Conservation (phyloP, 345 rosid genomes). For the Cardamine chenopodiifolia region DNA sequence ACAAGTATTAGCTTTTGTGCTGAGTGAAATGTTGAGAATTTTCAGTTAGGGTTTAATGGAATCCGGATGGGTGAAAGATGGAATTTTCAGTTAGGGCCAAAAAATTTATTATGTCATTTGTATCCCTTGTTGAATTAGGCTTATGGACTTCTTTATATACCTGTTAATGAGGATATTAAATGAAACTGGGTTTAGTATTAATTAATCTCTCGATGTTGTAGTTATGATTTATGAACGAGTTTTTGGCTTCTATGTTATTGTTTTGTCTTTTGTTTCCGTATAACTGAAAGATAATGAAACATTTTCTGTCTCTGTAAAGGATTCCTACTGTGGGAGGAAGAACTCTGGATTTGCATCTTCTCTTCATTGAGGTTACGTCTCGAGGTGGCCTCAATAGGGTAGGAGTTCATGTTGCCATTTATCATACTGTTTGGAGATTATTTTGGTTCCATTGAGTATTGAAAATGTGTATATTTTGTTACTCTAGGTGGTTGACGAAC, state of each 20-base stretch:
- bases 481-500: conserved; percentile 69
- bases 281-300: background rate
- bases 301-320: conserved; percentile 44
- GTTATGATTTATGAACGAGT: conserved; percentile 3
- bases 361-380: conserved; percentile 82
- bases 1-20: background rate
- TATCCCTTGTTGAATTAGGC: conserved; percentile 18
- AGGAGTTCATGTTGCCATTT: conserved; percentile 24
- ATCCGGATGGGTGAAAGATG: conserved; percentile 5
- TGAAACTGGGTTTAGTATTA: conserved; percentile 29
- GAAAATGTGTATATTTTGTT: conserved; percentile 3
- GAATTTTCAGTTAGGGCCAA: conserved; percentile 6
- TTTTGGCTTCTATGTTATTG: background rate
- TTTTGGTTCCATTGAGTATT: conserved; percentile 4
- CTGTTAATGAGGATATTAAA: conserved; percentile 7
- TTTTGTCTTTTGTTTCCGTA: background rate
- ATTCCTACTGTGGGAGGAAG: conserved; percentile 87
- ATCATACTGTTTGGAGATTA: conserved; percentile 17
- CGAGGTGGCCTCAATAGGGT: conserved; percentile 81
- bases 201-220: conserved; percentile 26
- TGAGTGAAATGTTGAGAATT: background rate
- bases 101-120: conserved; percentile 15
- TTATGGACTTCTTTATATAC: background rate
- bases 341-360: conserved; percentile 75
- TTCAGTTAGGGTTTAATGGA: conserved; percentile 20